These are phyloP conservation scores for Nakazawaea ambrosiae DNA, from an alignment of 805 yeast genomes.

Conservation along the genomic window DNA sequence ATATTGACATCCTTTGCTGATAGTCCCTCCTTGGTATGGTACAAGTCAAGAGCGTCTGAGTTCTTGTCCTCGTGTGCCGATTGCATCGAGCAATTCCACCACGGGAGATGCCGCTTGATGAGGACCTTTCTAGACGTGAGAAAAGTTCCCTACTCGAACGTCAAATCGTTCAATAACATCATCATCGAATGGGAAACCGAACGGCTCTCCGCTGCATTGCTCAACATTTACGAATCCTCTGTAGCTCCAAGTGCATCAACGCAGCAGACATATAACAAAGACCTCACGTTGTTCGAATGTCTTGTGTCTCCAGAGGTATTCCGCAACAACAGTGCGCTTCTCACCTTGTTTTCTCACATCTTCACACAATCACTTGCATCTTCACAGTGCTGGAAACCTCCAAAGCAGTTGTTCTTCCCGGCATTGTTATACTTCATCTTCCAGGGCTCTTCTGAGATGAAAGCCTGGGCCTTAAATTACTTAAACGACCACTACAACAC, in stretches of 20 bases:
- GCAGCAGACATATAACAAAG: background rate
- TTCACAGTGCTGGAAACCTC: too few relatives aligned
- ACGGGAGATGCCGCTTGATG: conserved; percentile 43
- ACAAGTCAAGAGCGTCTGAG: conserved; percentile 29
- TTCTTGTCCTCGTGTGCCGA: conserved; percentile 41
- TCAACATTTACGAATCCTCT: too few relatives aligned
- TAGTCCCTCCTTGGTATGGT: conserved; percentile 36
- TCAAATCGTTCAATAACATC: conserved; percentile 24
- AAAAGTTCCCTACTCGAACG: conserved; percentile 28
- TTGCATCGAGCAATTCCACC: conserved; percentile 48
- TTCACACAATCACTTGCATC: too few relatives aligned
- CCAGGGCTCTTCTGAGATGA: too few relatives aligned
- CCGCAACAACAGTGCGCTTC: conserved; percentile 29
- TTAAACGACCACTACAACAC: too few relatives aligned
- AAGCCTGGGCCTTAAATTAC: too few relatives aligned
- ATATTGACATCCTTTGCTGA: conserved; percentile 56
- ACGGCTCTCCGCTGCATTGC: too few relatives aligned
- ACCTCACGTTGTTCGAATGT: conserved; percentile 33
- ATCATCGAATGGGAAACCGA: conserved; percentile 24
- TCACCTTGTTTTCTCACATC: conserved; percentile 29
- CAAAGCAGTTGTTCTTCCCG: too few relatives aligned
- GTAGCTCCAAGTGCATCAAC: too few relatives aligned
- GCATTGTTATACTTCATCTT: too few relatives aligned
- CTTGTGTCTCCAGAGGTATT: conserved; percentile 45
- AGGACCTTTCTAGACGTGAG: conserved; percentile 46